phyloP scores from a whole-genome alignment of 2,329 filamentous ascomycete genomes.

The Cryphonectria nitschkei region DNA sequence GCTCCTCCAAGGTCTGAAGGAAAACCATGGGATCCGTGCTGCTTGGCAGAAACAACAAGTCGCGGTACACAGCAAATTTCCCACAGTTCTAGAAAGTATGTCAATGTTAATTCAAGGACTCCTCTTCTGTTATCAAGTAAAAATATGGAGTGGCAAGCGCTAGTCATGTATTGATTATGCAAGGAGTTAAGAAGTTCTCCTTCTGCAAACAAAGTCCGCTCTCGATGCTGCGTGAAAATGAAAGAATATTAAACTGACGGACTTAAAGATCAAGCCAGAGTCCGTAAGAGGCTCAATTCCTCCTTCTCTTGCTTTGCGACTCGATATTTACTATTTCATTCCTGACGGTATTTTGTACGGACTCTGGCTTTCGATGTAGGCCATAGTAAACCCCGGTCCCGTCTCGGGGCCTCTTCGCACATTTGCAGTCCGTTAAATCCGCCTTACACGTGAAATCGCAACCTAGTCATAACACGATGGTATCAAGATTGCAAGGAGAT shows the following conservation, averaged over 20 bases:
- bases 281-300: background rate
- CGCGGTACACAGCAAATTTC: no score
- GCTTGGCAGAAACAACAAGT: background rate
- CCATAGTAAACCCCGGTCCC: background rate
- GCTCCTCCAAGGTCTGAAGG: background rate
- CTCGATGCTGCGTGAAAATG: background rate
- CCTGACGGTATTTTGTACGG: background rate
- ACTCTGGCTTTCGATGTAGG: background rate
- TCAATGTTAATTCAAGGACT: no score
- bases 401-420: background rate
- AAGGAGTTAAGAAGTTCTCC: background rate
- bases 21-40: no score
- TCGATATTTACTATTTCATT: background rate
- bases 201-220: background rate
- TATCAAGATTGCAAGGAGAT: background rate
- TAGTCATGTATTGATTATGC: background rate
- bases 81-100: no score
- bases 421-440: constrained; percentile 2
- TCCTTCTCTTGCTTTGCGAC: background rate
- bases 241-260: background rate
- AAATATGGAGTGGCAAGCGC: background rate
- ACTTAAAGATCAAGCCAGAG: background rate
- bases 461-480: background rate
- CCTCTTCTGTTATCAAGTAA: no score
- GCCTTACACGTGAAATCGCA: background rate